phyloP scores from a whole-genome alignment of 345 rosid genomes.

The Adansonia digitata region DNA sequence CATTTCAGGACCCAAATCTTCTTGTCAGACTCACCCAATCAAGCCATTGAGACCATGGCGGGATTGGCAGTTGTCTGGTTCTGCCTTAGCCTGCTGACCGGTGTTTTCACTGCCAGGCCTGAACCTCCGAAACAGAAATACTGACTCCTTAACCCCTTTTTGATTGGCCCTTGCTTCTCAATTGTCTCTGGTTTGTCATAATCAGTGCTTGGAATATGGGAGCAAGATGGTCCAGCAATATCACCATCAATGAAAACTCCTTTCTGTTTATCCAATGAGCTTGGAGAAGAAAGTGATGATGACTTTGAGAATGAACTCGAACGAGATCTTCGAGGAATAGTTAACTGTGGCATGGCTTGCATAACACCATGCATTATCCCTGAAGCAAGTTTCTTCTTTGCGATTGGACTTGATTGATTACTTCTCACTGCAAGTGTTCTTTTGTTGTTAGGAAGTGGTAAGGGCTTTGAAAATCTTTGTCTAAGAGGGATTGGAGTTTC shows the following conservation, averaged over 20 bases:
- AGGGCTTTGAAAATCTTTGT: slow-evolving; percentile 54
- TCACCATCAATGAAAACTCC: slow-evolving; percentile 41
- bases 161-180: slow-evolving; percentile 35
- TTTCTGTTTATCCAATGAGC: slow-evolving; percentile 59
- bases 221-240: slow-evolving; percentile 46
- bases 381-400: slow-evolving; percentile 67
- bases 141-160: slow-evolving; percentile 46
- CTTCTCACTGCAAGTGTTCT: slow-evolving; percentile 75
- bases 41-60: slow-evolving; percentile 40
- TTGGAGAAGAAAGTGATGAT: slow-evolving; percentile 53
- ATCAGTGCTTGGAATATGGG: slow-evolving; percentile 24
- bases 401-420: slow-evolving; percentile 66
- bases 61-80: slow-evolving; percentile 31
- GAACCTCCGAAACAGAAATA: slow-evolving; percentile 73
- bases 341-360: slow-evolving; percentile 45
- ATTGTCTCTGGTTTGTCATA: slow-evolving; percentile 26
- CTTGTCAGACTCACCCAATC: slow-evolving; percentile 20
- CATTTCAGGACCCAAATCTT: slow-evolving; percentile 1
- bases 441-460: slow-evolving; percentile 49
- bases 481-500: slow-evolving; percentile 60
- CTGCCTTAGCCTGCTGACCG: slow-evolving; percentile 34
- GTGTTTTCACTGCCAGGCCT: slow-evolving; percentile 40
- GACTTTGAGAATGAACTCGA: slow-evolving; percentile 78
- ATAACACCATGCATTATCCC: slow-evolving; percentile 49
- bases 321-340: slow-evolving; percentile 45